phyloP scores from a whole-genome alignment of 768 basidiomycete genomes.

The Rhodotorula diobovata region DNA sequence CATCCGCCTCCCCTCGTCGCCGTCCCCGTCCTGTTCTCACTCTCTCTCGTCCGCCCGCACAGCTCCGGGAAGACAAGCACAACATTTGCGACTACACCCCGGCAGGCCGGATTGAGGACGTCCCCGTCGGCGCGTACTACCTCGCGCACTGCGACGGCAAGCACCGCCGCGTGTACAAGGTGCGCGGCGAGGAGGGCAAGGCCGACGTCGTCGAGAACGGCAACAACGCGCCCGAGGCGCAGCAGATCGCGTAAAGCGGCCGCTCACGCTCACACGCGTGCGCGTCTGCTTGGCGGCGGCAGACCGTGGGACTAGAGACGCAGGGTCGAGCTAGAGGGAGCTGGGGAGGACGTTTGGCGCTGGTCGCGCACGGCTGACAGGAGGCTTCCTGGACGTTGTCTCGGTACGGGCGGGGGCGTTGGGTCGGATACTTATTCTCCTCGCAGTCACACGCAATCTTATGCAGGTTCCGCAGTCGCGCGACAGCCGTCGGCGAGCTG shows the following conservation, averaged over 20 bases:
- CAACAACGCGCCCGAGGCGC: background rate
- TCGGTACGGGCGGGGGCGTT: too few species aligned
- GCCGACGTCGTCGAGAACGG: constrained; percentile 10
- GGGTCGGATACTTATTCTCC: too few species aligned
- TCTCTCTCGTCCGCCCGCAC: background rate
- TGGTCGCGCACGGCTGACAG: too few species aligned
- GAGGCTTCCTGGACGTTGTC: too few species aligned
- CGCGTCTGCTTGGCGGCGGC: too few species aligned
- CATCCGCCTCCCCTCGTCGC: too few species aligned
- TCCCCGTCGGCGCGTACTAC: constrained; percentile 92
- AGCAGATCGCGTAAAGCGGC: background rate
- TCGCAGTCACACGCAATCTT: too few species aligned
- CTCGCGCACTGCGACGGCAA: constrained; percentile 83
- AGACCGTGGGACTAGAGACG: too few species aligned
- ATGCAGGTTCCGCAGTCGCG: too few species aligned
- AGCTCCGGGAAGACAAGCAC: constrained; percentile 97
- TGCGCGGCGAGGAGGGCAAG: constrained; percentile 40
- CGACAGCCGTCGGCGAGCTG: too few species aligned
- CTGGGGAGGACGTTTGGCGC: background rate
- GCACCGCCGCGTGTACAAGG: constrained; percentile 81
- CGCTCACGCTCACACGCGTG: background rate
- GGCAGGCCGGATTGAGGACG: constrained; percentile 77
- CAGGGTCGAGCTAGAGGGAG: too few species aligned
- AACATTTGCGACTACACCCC: constrained; percentile 81
- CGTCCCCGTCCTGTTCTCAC: background rate